Conservation (phyloP, 169 alveolate species). For the Plasmodium adleri region DNA sequence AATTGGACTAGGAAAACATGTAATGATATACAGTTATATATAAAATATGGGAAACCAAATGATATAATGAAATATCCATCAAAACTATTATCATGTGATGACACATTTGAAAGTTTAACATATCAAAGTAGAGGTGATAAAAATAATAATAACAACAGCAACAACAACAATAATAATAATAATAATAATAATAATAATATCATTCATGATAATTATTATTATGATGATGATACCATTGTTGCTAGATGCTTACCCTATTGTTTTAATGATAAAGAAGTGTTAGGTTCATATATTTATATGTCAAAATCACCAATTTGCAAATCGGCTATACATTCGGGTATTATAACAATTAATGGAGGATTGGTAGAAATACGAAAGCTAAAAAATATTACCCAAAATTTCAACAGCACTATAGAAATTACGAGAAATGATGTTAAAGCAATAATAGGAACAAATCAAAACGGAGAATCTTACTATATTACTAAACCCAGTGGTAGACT, state of each 20-base stretch:
- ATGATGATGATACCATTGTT: background rate
- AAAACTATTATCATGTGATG: conserved; percentile 47
- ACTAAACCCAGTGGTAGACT: conserved; percentile 56
- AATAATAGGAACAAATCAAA: conserved; percentile 17
- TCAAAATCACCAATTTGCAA: conserved; percentile 80
- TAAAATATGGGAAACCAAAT: conserved; percentile 51
- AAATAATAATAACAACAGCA: no score
- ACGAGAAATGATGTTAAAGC: conserved; percentile 62
- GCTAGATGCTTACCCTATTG: conserved; percentile 70
- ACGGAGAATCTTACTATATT: conserved; percentile 51
- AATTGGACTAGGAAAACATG: conserved; percentile 73
- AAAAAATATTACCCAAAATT: conserved; percentile 51
- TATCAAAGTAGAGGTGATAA: no score
- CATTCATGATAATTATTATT: background rate
- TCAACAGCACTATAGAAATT: conserved; percentile 23
- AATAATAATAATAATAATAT: no score
- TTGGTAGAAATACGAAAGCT: conserved; percentile 55
- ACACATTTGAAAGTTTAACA: conserved; percentile 53
- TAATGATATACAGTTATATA: conserved; percentile 61
- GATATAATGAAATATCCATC: conserved; percentile 62
- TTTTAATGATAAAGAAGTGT: conserved; percentile 34
- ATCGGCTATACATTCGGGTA: conserved; percentile 84
- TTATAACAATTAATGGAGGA: conserved; percentile 78
- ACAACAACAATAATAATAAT: no score
- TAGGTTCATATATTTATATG: conserved; percentile 79